Evolutionary conservation across 371 early-diverging fungal genomes (phyloP).

Genomic region (Mucor piriformis): DNA sequence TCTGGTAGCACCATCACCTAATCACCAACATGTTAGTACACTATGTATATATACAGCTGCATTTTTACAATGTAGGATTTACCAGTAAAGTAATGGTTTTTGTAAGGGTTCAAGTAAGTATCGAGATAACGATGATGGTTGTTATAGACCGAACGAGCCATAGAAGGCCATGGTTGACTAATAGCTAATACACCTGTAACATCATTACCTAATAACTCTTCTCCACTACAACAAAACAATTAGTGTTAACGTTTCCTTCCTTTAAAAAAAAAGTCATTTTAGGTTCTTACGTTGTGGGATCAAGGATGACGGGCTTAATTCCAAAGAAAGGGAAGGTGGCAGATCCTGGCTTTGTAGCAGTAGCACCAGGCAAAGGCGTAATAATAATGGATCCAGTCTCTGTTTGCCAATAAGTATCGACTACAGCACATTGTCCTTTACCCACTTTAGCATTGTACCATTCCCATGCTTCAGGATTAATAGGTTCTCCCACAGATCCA

Average conservation of each 20-base stretch:
- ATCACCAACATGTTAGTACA: neutral
- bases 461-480: conserved; percentile 96
- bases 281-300: conserved; percentile 64
- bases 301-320: conserved; percentile 85
- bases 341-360: conserved; percentile 90
- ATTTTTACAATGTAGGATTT: neutral
- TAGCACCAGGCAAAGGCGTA: conserved; percentile 89
- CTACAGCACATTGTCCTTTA: conserved; percentile 83
- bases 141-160: conserved; percentile 92
- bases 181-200: conserved; percentile 94
- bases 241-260: neutral
- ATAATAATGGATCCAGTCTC: conserved; percentile 96
- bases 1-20: conserved; percentile 83
- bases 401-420: conserved; percentile 97
- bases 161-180: conserved; percentile 91
- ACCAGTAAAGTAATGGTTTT: conserved; percentile 88
- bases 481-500: conserved; percentile 98
- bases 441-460: conserved; percentile 96
- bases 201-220: conserved; percentile 73
- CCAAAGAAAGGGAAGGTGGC: conserved; percentile 98
- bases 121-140: conserved; percentile 90
- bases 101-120: conserved; percentile 89
- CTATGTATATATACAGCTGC: neutral
- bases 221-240: conserved; percentile 43
- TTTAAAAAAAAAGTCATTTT: neutral